Base-by-base conservation (phyloP, 2,329 filamentous ascomycete species). In the Colletotrichum acutatum region DNA sequence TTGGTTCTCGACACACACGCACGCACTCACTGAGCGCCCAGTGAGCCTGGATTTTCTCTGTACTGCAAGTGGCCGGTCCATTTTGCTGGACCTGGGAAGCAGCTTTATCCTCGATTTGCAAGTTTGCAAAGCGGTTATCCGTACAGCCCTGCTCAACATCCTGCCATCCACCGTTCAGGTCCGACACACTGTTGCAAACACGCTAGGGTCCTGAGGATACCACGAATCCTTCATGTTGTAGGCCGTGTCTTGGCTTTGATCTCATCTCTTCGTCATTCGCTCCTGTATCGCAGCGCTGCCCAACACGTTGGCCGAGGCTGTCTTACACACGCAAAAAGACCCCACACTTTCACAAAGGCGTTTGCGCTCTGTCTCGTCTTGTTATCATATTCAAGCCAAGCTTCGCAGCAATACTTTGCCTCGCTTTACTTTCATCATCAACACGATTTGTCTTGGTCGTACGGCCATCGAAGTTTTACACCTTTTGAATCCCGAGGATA, bases 231-330 rank as follows among this genome's bases (percentile, higher is more conserved):
- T 34, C 53, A 37, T 61, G 32, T 63, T 54, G 16, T 42, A 30
- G 34, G 65, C n/a, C 58, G 52, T 54, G 46, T 16, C 32, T 24
- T 24, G 9, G 14, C 54, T 53, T 57, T 30, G 59, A 37, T 70
- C 28, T 52, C 32, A 28, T 28, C 32, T 30, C 54, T 49, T 49
- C 14, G 66, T 65, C 26, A 56, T 52, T 53, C 65, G 28, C 52
- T 64, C 54, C 22, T 70, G 56, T 65, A 70, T 14, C 64, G 11
- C 34, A 61, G 66, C 66, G 66, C 60, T 60, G 66, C 70, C 66
- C 66, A 30, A 22, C 32, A 60, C 54, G 60, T 70, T 70, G 70
- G 70, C 66, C 56, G 14, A 64, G 60, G 70, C 60, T 72, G 66
- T 37, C 49, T 54, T 72, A 42, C 63, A 58, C 67, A 70, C 60